Evolutionary conservation across 2,329 filamentous ascomycete species (phyloP).

Genomic region (Neocatenulostroma microsporum): DNA sequence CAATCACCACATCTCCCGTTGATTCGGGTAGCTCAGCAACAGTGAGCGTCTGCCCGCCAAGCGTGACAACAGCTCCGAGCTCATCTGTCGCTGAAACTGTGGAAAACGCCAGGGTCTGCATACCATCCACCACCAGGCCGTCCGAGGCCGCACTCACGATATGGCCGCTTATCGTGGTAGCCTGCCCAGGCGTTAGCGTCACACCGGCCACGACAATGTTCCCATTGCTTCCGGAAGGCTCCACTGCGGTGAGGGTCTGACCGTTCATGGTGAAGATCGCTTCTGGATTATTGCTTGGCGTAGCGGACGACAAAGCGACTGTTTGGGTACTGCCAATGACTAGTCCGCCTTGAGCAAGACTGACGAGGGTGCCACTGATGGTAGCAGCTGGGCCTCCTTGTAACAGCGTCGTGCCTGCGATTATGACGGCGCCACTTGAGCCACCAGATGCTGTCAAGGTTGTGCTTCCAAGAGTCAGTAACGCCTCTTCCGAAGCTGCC

Average conservation of each 20-base stretch:
- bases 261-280: too few species aligned
- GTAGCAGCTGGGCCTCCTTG: slow-evolving; percentile 12
- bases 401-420: slow-evolving; percentile 1
- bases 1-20: neutral
- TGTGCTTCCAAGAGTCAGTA: neutral
- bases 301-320: neutral
- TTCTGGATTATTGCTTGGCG: too few species aligned
- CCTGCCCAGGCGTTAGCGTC: neutral
- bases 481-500: neutral
- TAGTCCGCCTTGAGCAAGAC: slow-evolving; percentile 10
- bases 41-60: neutral
- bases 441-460: neutral
- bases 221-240: neutral
- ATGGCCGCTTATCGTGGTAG: neutral
- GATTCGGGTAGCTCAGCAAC: neutral
- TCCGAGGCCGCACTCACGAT: neutral
- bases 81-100: neutral
- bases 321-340: neutral
- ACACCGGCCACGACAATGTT: neutral
- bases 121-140: slow-evolving; percentile 1
- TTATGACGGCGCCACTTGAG: neutral
- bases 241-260: neutral
- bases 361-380: slow-evolving; percentile 10
- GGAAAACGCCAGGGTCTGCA: slow-evolving; percentile 1
- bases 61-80: neutral